Percentiles rank a stretch among this genome's conserved stretches.
These are phyloP conservation scores for Caryopteris hybrid DNA, from an alignment of 305 asterid genomes.

Conservation along the genomic window DNA sequence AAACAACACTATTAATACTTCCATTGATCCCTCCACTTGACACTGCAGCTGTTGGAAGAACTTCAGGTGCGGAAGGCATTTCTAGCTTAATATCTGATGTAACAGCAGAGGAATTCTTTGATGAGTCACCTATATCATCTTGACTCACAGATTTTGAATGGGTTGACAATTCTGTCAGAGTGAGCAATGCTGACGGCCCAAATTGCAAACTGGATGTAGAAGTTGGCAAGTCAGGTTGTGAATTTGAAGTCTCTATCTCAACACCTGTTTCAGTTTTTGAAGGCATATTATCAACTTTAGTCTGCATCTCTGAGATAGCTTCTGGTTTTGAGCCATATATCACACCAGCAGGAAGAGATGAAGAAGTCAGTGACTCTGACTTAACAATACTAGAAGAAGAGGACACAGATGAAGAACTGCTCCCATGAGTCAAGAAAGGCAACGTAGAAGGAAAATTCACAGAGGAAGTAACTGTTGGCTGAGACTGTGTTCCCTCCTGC, in stretches of 20 bases:
- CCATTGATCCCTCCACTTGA: conserved; percentile 37
- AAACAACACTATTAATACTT: conserved; percentile 29
- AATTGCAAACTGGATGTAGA: conserved; percentile 26
- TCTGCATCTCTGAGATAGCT: conserved; percentile 17
- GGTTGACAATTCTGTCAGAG: conserved; percentile 23
- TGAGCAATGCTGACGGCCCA: conserved; percentile 28
- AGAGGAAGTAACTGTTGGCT: conserved; percentile 29
- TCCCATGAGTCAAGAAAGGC: conserved; percentile 23
- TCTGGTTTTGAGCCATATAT: conserved; percentile 33
- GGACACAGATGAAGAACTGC: conserved; percentile 26
- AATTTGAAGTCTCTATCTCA: conserved; percentile 29
- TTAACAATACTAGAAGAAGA: conserved; percentile 23
- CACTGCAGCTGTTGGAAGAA: conserved; percentile 25
- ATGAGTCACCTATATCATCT: conserved; percentile 27
- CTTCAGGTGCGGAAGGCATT: conserved; percentile 27
- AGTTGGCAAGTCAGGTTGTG: conserved; percentile 31
- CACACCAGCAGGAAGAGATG: conserved; percentile 29
- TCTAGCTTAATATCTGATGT: conserved; percentile 33
- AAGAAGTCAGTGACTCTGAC: conserved; percentile 25
- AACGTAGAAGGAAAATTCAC: conserved; percentile 27
- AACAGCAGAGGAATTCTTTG: conserved; percentile 28
- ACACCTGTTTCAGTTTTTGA: conserved; percentile 29
- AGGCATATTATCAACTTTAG: conserved; percentile 28
- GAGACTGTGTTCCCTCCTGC: conserved; percentile 35
- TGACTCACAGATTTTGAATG: conserved; percentile 35